Conservation (phyloP, 2,329 filamentous ascomycete species). For the Colletotrichum noveboracense region DNA sequence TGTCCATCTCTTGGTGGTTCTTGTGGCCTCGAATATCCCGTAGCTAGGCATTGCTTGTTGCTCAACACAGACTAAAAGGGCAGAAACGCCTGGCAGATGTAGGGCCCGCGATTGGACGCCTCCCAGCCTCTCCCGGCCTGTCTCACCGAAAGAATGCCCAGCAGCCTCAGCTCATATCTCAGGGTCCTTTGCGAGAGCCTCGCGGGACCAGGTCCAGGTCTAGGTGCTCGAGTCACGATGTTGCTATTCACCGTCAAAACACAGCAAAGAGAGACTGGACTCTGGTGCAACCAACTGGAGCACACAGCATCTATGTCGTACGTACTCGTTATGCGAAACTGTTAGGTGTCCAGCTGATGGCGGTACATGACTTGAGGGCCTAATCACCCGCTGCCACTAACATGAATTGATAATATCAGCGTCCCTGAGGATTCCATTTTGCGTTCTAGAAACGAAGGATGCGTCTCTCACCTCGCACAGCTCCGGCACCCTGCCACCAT, state of each 20-base stretch:
- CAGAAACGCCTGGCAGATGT: neutral
- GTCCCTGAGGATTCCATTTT: neutral
- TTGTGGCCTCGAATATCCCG: neutral
- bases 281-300: neutral
- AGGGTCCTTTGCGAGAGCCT: neutral
- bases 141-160: constrained; percentile 16
- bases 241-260: neutral
- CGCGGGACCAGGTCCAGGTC: neutral
- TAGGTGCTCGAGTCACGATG: neutral
- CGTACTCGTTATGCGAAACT: constrained; percentile 14
- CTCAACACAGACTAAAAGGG: neutral
- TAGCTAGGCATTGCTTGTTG: neutral
- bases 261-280: neutral
- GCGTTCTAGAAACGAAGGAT: constrained; percentile 15
- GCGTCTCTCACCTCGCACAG: neutral
- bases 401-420: constrained; percentile 3
- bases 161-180: neutral
- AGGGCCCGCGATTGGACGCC: neutral
- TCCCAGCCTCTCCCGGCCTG: neutral
- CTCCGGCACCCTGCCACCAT: constrained; percentile 15
- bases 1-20: constrained; percentile 9
- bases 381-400: constrained; percentile 7
- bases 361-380: neutral
- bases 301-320: neutral
- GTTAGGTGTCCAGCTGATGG: neutral